A percentile compares a stretch with the other conserved stretches of the same genome.
phyloP scores from a whole-genome alignment of 2,329 filamentous ascomycete species.

The Fusarium paranaense region DNA sequence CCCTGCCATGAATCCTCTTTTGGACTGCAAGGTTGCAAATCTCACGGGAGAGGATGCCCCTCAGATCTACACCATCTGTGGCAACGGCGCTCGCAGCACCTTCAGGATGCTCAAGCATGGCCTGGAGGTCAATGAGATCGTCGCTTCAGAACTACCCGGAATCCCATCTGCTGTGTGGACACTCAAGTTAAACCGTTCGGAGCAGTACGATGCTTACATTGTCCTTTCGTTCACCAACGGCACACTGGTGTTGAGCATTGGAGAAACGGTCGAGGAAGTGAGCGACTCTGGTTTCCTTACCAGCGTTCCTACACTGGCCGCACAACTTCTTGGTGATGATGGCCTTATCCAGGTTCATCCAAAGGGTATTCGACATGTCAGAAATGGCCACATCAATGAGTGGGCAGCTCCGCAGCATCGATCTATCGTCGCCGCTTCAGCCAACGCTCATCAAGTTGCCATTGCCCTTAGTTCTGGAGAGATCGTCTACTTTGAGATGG shows the following conservation, averaged over 20 bases:
- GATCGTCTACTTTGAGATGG: conserved; percentile 98
- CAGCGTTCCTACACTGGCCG: conserved; percentile 87
- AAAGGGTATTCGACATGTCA: conserved; percentile 94
- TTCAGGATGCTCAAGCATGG: conserved; percentile 95
- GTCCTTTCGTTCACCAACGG: conserved; percentile 92
- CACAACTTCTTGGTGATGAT: conserved; percentile 94
- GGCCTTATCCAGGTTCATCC: conserved; percentile 94
- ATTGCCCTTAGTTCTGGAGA: conserved; percentile 95
- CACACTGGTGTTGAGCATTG: conserved; percentile 93
- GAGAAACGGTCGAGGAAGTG: conserved; percentile 96
- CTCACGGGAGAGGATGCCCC: conserved; percentile 92
- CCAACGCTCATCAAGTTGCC: conserved; percentile 92
- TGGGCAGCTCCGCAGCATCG: conserved; percentile 95
- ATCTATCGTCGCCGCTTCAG: conserved; percentile 93
- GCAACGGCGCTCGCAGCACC: conserved; percentile 86
- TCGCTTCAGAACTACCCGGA: conserved; percentile 91
- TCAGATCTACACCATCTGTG: conserved; percentile 94
- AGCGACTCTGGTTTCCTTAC: conserved; percentile 93
- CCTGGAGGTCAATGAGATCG: conserved; percentile 91
- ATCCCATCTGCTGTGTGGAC: conserved; percentile 96
- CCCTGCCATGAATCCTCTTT: conserved; percentile 88
- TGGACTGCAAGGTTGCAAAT: conserved; percentile 93
- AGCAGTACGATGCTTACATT: conserved; percentile 94
- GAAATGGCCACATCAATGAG: conserved; percentile 83
- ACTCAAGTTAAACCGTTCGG: conserved; percentile 82